Conservation (phyloP, 768 basidiomycete species). For the Podaxis sp. region DNA sequence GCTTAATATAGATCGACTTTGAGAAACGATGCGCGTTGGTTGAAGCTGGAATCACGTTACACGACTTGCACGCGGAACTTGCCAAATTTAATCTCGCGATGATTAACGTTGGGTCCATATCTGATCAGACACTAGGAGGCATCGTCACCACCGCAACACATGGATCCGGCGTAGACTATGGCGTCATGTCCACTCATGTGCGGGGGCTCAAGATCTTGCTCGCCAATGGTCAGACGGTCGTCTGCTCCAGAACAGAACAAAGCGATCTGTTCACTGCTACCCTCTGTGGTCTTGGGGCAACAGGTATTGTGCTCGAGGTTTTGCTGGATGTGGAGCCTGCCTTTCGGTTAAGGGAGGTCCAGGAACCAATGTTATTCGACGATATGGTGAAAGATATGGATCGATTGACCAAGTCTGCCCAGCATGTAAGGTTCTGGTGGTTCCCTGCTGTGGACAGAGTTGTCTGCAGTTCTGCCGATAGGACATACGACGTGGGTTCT, state of each 20-base stretch:
- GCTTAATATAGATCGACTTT: conserved; percentile 53
- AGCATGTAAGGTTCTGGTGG: conserved; percentile 97
- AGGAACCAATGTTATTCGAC: conserved; percentile 58
- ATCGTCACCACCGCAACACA: conserved; percentile 94
- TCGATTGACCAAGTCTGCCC: conserved; percentile 51
- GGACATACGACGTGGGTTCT: conserved; percentile 65
- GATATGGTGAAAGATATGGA: conserved; percentile 57
- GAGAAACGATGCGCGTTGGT: conserved; percentile 65
- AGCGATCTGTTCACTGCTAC: conserved; percentile 84
- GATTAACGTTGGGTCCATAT: conserved; percentile 92
- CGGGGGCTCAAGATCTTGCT: conserved; percentile 70
- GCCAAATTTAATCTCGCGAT: conserved; percentile 71
- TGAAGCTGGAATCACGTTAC: conserved; percentile 76
- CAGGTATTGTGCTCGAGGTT: conserved; percentile 81
- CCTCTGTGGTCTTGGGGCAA: conserved; percentile 86
- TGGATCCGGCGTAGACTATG: conserved; percentile 78
- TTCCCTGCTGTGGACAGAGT: conserved; percentile 75
- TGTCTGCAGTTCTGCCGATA: conserved; percentile 67
- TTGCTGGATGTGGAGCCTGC: conserved; percentile 76
- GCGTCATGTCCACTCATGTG: conserved; percentile 80
- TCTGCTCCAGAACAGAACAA: conserved; percentile 59
- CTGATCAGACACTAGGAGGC: conserved; percentile 92
- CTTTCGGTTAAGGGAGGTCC: conserved; percentile 75
- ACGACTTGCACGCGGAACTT: conserved; percentile 67
- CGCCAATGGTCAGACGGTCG: conserved; percentile 67